Evolutionary conservation across 441 rosid genomes (phyloP).

Genomic region (Gossypium gossypioides): DNA sequence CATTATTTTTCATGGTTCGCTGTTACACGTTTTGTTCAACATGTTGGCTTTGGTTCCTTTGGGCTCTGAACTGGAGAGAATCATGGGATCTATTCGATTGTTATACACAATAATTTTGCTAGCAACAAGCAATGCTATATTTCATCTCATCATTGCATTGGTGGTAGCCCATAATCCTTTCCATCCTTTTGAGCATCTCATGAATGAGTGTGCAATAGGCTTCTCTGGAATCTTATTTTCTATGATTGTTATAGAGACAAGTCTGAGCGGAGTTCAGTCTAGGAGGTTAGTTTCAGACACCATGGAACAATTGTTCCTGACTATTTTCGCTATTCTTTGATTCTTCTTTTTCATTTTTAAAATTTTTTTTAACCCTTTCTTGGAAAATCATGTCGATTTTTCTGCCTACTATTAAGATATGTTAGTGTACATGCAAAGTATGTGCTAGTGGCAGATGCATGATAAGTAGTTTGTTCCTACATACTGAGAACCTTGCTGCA

Average conservation of each 20-base stretch:
- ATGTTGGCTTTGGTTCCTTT: conserved; percentile 92
- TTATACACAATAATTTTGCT: conserved; percentile 56
- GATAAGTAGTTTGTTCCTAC: neutral
- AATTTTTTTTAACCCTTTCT: neutral
- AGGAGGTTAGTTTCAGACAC: conserved; percentile 48
- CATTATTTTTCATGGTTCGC: conserved; percentile 71
- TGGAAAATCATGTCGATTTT: neutral
- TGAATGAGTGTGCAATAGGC: conserved; percentile 82
- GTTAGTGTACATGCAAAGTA: neutral
- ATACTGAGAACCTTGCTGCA: neutral
- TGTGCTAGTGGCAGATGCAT: neutral
- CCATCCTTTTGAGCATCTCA: conserved; percentile 24
- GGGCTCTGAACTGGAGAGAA: conserved; percentile 91
- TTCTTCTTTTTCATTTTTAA: neutral
- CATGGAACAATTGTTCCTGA: neutral
- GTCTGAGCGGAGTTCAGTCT: conserved; percentile 75
- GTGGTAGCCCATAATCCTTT: conserved; percentile 61
- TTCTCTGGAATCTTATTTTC: conserved; percentile 88
- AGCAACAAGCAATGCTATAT: conserved; percentile 72
- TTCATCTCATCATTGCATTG: conserved; percentile 67
- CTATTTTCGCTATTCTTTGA: neutral
- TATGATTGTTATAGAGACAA: conserved; percentile 85
- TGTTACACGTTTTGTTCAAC: conserved; percentile 85
- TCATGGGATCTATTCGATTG: conserved; percentile 87
- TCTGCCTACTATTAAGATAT: neutral